Evolutionary conservation across 1,284 basidiomycete species (phyloP), one percentile per base, ranked within the genome.

Genomic region (Ceratobasidium sp.): DNA sequence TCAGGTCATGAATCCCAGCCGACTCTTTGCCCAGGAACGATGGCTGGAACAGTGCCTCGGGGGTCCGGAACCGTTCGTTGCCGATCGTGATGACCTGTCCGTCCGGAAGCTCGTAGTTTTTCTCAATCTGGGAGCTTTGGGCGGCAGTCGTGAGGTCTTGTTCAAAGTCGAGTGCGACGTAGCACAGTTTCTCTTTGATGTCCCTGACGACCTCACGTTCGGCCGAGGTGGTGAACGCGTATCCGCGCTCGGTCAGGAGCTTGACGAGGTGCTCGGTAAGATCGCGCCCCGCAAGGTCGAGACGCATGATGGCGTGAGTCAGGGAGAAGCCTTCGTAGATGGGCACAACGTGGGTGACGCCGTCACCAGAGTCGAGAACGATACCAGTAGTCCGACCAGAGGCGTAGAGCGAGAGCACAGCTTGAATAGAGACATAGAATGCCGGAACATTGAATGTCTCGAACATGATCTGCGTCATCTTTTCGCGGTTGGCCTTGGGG

Each of bases 401-500:
- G 64, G 86, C 86, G 82, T 88, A 88, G 69, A 88, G 83, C 70
- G 86, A 88, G 30, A 88, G 82, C 73, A 88, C 87, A 80, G 87
- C 86, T 81, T 88, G 87, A 80, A 88, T 88, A 64, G 86, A 84
- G 76, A 88, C 86, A 83, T 87, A 88, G 82, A 88, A 87, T 44
- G 86, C 87, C 40, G 86, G 86, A 33, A 84, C 84, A 82, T 88
- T 88, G 84, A 88, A 88, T 72, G 86, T 87, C 82, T 88, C 87
- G 79, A 88, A 88, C 85, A 87, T 87, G 83, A 87, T 87, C 80
- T 88, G 86, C 75, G 86, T 87, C 86, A 87, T 87, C 83, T 87
- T 87, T 80, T 88, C 86, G 77, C 87, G 82, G 83, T 87, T 88
- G 75, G 85, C 85, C 83, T 88, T 87, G 76, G 87, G 87, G 83